These are phyloP conservation scores for Ceriops zippeliana DNA, from an alignment of 345 rosid genomes.

Conservation along the genomic window DNA sequence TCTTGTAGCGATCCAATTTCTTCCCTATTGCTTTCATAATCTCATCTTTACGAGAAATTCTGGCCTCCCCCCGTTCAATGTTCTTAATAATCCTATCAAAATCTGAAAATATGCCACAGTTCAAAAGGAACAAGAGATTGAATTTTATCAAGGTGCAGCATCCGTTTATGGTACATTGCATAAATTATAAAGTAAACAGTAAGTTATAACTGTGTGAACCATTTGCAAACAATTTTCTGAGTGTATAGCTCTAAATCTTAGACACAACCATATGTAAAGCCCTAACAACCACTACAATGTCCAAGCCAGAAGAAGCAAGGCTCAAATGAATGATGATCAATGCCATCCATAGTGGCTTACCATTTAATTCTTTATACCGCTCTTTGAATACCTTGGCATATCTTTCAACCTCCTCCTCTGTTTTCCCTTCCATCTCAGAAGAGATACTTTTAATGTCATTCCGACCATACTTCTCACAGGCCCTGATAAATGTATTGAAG, in stretches of 20 bases:
- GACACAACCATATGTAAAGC: too few relatives aligned
- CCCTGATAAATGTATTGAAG: constrained; percentile 80
- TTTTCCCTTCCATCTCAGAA: constrained; percentile 93
- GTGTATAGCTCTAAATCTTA: background rate
- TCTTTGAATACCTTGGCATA: constrained; percentile 83
- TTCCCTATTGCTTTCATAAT: constrained; percentile 98
- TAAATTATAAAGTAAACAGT: too few relatives aligned
- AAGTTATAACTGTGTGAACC: background rate
- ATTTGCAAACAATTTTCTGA: background rate
- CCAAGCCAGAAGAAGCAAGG: background rate
- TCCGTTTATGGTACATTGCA: too few relatives aligned
- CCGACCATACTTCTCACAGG: constrained; percentile 97
- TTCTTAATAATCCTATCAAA: constrained; percentile 95
- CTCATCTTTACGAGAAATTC: constrained; percentile 94
- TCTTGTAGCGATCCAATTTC: constrained; percentile 96
- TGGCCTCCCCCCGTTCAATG: constrained; percentile 94
- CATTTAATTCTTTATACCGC: constrained; percentile 83
- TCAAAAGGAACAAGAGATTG: background rate
- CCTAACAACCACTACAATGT: too few relatives aligned
- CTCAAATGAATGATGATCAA: background rate
- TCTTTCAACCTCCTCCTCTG: constrained; percentile 89
- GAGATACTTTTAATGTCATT: constrained; percentile 76
- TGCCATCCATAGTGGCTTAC: constrained; percentile 27
- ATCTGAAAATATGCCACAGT: constrained; percentile 38
- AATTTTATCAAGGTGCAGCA: too few relatives aligned